A percentile compares a stretch with the other conserved stretches of the same genome.
phyloP scores from a whole-genome alignment of 2,329 filamentous ascomycete species.

The Parascedosporium putredinis region DNA sequence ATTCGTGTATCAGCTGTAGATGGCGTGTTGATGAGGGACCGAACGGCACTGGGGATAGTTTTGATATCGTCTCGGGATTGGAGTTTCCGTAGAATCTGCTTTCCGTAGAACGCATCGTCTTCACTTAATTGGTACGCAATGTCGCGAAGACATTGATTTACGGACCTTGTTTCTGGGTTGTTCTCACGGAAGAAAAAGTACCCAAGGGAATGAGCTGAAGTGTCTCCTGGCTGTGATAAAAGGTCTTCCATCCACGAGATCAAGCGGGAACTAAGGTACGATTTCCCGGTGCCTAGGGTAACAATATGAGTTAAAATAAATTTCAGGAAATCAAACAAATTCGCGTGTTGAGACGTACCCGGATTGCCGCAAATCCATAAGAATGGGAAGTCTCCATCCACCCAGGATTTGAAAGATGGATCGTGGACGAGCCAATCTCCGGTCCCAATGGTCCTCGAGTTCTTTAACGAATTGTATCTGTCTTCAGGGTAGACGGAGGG shows the following conservation, averaged over 20 bases:
- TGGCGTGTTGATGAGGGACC: constrained; percentile 28
- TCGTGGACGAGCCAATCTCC: constrained; percentile 36
- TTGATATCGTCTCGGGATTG: constrained; percentile 29
- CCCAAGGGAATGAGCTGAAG: constrained; percentile 19
- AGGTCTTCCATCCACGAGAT: constrained; percentile 28
- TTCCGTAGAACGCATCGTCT: constrained; percentile 32
- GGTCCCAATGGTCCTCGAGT: constrained; percentile 27
- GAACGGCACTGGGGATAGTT: constrained; percentile 32
- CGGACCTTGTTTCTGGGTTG: constrained; percentile 32
- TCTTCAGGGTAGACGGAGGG: constrained; percentile 34
- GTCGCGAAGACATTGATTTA: constrained; percentile 33
- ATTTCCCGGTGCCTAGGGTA: constrained; percentile 31
- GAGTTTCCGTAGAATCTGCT: constrained; percentile 24
- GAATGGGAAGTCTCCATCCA: constrained; percentile 25
- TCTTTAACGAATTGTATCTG: constrained; percentile 28
- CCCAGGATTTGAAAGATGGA: constrained; percentile 26
- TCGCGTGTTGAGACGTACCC: constrained; percentile 19
- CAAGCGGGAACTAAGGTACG: constrained; percentile 31
- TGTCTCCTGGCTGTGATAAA: constrained; percentile 17
- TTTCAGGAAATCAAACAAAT: no score
- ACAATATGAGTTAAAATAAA: background rate
- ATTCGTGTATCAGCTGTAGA: constrained; percentile 22
- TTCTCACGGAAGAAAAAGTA: constrained; percentile 40
- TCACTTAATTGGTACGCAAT: constrained; percentile 36
- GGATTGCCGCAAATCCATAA: constrained; percentile 34